Evolutionary conservation across 441 rosid species (phyloP), one percentile per base, ranked within the genome.

Genomic region (Hura crepitans): DNA sequence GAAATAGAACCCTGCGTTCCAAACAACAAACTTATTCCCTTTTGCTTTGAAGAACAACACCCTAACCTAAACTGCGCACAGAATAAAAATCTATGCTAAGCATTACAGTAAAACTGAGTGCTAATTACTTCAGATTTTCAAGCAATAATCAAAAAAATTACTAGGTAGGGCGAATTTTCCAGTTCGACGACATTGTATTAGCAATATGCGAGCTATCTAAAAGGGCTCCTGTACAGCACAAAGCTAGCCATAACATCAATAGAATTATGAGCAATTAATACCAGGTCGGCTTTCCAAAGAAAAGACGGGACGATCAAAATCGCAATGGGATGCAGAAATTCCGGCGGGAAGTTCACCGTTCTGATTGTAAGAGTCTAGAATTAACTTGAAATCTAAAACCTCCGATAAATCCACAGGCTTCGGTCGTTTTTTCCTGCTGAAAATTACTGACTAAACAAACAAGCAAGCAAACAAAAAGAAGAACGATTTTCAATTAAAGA

Each of bases 1-100:
- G 69, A 94, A 89, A 81, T 84, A 91, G 80, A 94, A 94, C 62
- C 99, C 97, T 94, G 70, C 75, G 71, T 28, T 49, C 18, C 17
- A 65, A 64, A 63, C 22, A 31, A 50, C 12, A 37, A 45, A 28
- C 2, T 33, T 55, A 37, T 30, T n/a, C 31, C 28, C 30, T 15
- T 65, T 13, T 13, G 22, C 22, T 4, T 46, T 0, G 2, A 8
- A 27, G n/a, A 18, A 6, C 0, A 37, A 55, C 3, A 2, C 2
- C 1, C 4, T 12, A 2, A 5, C 5, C 25, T 14, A 12, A 51
- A 1, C 23, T 20, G 56, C 9, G 25, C 20, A 20, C 28, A n/a
- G 10, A 14, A 28, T 28, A 14, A 22, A 42, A 42, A 62, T 42
- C 49, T n/a, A n/a, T 45, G 35, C 35, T 25, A 46, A 50, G 15